Conservation (phyloP, 805 yeast genomes). For the Millerago galiae region DNA sequence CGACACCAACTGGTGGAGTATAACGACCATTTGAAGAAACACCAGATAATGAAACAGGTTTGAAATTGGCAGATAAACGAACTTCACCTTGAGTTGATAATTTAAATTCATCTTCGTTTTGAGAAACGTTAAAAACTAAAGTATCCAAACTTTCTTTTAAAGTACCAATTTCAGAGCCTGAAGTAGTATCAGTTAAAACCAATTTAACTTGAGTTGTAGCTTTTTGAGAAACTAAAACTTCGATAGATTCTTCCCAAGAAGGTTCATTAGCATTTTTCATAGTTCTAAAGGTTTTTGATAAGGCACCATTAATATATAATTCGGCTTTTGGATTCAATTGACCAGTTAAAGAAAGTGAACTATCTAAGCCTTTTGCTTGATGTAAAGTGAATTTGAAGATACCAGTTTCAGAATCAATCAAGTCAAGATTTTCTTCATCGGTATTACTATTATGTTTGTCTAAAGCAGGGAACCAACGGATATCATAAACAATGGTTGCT, state of each 20-base stretch:
- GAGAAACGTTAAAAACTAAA: slow-evolving; percentile 38
- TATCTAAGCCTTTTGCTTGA: slow-evolving; percentile 53
- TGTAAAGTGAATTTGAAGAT: slow-evolving; percentile 58
- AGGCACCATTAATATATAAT: slow-evolving; percentile 49
- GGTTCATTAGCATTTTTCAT: slow-evolving; percentile 69
- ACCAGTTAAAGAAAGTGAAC: slow-evolving; percentile 40
- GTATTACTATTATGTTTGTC: slow-evolving; percentile 9
- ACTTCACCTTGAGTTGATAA: slow-evolving; percentile 50
- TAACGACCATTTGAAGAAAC: slow-evolving; percentile 37
- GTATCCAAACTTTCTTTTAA: slow-evolving; percentile 40
- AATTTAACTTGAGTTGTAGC: slow-evolving; percentile 47
- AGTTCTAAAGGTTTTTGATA: slow-evolving; percentile 51
- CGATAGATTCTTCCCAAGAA: slow-evolving; percentile 58
- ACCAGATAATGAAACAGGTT: slow-evolving; percentile 56
- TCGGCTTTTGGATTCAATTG: slow-evolving; percentile 59
- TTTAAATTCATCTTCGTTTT: slow-evolving; percentile 42
- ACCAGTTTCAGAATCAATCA: slow-evolving; percentile 64
- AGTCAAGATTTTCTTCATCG: slow-evolving; percentile 25
- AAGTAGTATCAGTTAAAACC: slow-evolving; percentile 54
- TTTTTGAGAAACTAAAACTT: slow-evolving; percentile 56
- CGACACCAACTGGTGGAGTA: slow-evolving; percentile 60
- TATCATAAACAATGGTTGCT: slow-evolving; percentile 55
- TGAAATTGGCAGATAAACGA: slow-evolving; percentile 58
- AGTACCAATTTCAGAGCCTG: slow-evolving; percentile 44
- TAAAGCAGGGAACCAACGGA: slow-evolving; percentile 34